A percentile compares a stretch with the other conserved stretches of the same genome.
Conservation (phyloP, 2,329 filamentous ascomycete genomes). For the Beauveria varroae region DNA sequence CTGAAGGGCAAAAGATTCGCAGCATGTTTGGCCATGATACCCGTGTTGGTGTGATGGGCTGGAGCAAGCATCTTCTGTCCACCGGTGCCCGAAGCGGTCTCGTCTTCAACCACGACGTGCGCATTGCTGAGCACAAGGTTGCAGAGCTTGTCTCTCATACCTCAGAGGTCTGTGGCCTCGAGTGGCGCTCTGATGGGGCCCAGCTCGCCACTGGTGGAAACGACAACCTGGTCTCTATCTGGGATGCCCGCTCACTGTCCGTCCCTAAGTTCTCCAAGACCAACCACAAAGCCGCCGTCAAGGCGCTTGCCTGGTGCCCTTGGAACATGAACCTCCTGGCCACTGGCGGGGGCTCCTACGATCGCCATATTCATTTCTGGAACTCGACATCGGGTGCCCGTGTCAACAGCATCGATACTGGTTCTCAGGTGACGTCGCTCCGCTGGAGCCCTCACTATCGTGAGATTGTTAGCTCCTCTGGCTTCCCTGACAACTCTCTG, state of each 20-base stretch:
- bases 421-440: slow-evolving; percentile 92
- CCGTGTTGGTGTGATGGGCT: slow-evolving; percentile 95
- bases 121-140: slow-evolving; percentile 94
- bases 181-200: slow-evolving; percentile 94
- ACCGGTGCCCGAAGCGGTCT: slow-evolving; percentile 91
- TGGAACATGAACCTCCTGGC: slow-evolving; percentile 98
- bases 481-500: slow-evolving; percentile 97
- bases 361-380: slow-evolving; percentile 99
- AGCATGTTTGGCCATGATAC: slow-evolving; percentile 98
- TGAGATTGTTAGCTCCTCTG: slow-evolving; percentile 94
- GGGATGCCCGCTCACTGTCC: slow-evolving; percentile 88
- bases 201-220: slow-evolving; percentile 97
- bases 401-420: slow-evolving; percentile 98
- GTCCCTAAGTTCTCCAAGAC: slow-evolving; percentile 99
- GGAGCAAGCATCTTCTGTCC: slow-evolving; percentile 97
- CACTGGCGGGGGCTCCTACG: slow-evolving; percentile 91
- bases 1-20: slow-evolving; percentile 88
- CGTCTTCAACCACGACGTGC: slow-evolving; percentile 97
- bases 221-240: slow-evolving; percentile 98
- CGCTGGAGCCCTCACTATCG: slow-evolving; percentile 96
- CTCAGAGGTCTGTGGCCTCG: slow-evolving; percentile 93
- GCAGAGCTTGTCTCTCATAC: slow-evolving; percentile 96
- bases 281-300: slow-evolving; percentile 98
- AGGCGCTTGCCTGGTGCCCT: slow-evolving; percentile 96
- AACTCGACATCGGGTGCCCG: slow-evolving; percentile 96